Evolutionary conservation across 192 early-diverging fungal species (phyloP), one percentile per base, ranked within the genome.

Genomic region (Umbelopsis sp.): DNA sequence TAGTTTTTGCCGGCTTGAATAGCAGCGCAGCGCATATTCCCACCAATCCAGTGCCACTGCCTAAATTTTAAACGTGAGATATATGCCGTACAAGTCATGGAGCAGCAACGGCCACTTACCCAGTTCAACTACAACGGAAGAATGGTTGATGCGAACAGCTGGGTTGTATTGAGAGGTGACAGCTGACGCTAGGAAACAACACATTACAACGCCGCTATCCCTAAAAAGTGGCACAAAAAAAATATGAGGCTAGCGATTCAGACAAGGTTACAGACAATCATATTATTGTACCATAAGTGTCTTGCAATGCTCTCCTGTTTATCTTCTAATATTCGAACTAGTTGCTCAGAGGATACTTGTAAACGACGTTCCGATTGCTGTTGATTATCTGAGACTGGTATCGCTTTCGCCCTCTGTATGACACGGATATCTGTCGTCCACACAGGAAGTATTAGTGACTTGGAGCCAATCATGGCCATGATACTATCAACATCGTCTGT

Each of bases 161-260:
- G 56, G 31, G 56, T 62, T 62, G 26, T 26, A 32, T 4, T 20
- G 12, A 20, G 0, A 3, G 16, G 14, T 49, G 16, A 32, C 26
- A 34, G 38, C 38, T 41, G 56, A 62, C 20, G 56, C 4, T 56
- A 47, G 20, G 25, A 29, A 34, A 68, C 31, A 31, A 41, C 76
- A 73, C 76, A 77, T 70, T 16, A 66, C 76, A 24, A 77, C 26
- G 68, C 76, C 76, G 67, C 76, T 73, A 26, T 77, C 76, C 76
- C 76, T 77, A 68, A 31, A 14, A 47, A 47, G 0, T 24, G 22
- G 12, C 10, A 41, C 10, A 65, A 32, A 24, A 43, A 10, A 25
- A 49, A 21, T 66, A 16, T 17, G 47, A 17, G 47, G n/a, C 20
- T 6, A 17, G 47, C 20, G 16, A 2, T 4, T 49, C 20, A 49